These are phyloP conservation scores for Endocarpon pusillum DNA, from an alignment of 495 filamentous ascomycete species.

Conservation along the genomic window DNA sequence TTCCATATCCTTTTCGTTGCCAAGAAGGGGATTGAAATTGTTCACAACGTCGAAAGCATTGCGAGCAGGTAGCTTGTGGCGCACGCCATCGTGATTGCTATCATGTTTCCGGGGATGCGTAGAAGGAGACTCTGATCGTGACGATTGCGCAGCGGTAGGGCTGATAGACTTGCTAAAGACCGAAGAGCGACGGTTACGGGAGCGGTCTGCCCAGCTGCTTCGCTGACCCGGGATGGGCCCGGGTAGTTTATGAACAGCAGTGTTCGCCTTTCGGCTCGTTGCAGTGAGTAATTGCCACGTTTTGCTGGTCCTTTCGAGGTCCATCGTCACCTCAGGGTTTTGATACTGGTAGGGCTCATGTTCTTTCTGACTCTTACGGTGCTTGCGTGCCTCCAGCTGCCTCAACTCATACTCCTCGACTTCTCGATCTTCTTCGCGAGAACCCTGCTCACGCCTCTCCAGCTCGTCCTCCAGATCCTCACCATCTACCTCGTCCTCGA, in stretches of 20 bases:
- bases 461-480: conserved; percentile 27
- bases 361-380: conserved; percentile 9
- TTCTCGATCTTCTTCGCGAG: conserved; percentile 20
- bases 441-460: conserved; percentile 21
- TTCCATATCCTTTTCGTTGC: conserved; percentile 35
- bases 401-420: conserved; percentile 44
- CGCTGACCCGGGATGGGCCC: neutral
- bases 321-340: conserved; percentile 1
- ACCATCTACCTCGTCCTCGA: conserved; percentile 33
- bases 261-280: too few relatives aligned
- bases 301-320: neutral
- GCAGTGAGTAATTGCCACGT: neutral
- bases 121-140: conserved; percentile 13
- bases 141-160: conserved; percentile 17
- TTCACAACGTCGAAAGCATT: conserved; percentile 10
- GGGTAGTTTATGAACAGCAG: neutral
- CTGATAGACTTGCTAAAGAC: conserved; percentile 22
- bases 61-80: too few relatives aligned
- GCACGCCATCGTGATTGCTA: conserved; percentile 9
- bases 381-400: conserved; percentile 25
- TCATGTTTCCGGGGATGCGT: conserved; percentile 1
- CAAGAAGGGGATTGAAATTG: conserved; percentile 21
- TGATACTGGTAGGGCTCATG: conserved; percentile 1
- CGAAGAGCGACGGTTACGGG: conserved; percentile 24
- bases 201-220: conserved; percentile 23